Evolutionary conservation across 1,139 yeast genomes (phyloP), one percentile per base, ranked within the genome.

Genomic region (Candida glucosophila): DNA sequence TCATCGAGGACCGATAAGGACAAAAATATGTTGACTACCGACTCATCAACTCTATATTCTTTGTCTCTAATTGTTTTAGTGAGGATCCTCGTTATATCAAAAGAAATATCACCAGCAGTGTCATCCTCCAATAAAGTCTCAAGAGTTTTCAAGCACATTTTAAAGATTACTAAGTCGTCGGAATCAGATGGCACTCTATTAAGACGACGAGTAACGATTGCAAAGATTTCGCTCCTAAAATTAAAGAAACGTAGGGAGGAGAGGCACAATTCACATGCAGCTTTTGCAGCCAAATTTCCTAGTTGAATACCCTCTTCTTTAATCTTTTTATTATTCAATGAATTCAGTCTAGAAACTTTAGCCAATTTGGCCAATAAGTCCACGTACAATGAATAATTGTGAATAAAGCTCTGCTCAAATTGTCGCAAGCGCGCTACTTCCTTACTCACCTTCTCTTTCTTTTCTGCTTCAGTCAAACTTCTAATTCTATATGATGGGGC

Each of bases 401-500:
- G 48, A 6, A 86, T 77, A 33, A 90, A 60, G 4, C 69, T 56
- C 47, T 88, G 92, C 54, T 90, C 98, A 49, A 79, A 86, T 31
- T 62, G 67, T 46, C 97, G 71, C 38, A 81, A 55, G 42, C 67
- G 70, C 11, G 81, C 77, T 20, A 88, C 79, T 14, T 90, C 98
- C 46, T 69, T 82, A 12, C 90, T 64, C 4, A 85, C 94, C 43
- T 76, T 82, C 41, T 82, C 93, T 36, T 74, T 72, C 52, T 74
- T 75, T 49, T 90, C 98, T 1, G 72, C 51, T 10, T 85, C 96
- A 2, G 85, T 68, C 28, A 90, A 59, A 2, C 93, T 79, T 47
- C 95, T 67, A 32, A 90, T 86, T 37, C 77, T 70, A 52, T 90
- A 90, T 3, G 92, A 78, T 1, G 98, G 98, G 3, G 93, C 77